phyloP scores from a whole-genome alignment of 257 asterid genomes.

The Prunella vulgaris region DNA sequence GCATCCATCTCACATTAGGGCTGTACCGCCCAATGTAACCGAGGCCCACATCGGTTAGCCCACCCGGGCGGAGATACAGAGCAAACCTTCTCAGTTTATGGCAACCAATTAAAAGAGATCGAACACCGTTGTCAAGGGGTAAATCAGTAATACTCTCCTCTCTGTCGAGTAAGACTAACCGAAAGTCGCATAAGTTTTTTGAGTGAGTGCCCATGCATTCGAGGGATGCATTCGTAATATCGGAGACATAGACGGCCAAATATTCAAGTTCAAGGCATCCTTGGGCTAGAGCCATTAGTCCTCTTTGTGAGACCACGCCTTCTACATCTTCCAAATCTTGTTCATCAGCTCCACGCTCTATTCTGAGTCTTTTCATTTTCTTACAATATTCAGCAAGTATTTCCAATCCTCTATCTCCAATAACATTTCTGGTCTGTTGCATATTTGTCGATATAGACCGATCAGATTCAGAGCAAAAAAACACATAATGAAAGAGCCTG shows the following conservation, averaged over 20 bases:
- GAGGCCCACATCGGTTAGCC: conserved; percentile 70
- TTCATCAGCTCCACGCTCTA: conserved; percentile 55
- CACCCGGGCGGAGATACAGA: conserved; percentile 69
- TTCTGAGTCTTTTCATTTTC: conserved; percentile 45
- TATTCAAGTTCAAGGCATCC: conserved; percentile 51
- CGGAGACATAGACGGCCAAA: conserved; percentile 40
- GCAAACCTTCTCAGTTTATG: conserved; percentile 67
- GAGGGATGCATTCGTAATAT: conserved; percentile 52
- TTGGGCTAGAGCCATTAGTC: conserved; percentile 41
- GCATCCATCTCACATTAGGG: conserved; percentile 82
- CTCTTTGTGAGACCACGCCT: conserved; percentile 49
- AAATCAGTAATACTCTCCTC: conserved; percentile 63
- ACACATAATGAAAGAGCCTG: neutral
- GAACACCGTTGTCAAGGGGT: conserved; percentile 82
- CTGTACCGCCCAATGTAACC: conserved; percentile 67
- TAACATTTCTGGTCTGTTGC: conserved; percentile 68
- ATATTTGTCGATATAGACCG: neutral
- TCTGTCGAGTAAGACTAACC: conserved; percentile 67
- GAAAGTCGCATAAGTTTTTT: conserved; percentile 63
- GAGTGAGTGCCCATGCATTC: conserved; percentile 55
- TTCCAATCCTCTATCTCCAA: conserved; percentile 86
- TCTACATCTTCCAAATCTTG: conserved; percentile 46
- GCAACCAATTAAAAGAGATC: conserved; percentile 61
- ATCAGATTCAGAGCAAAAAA: neutral
- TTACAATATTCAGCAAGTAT: conserved; percentile 52